These are phyloP conservation scores for Hypoxylon sp. DNA, from an alignment of 2,329 filamentous ascomycete genomes.

Conservation along the genomic window DNA sequence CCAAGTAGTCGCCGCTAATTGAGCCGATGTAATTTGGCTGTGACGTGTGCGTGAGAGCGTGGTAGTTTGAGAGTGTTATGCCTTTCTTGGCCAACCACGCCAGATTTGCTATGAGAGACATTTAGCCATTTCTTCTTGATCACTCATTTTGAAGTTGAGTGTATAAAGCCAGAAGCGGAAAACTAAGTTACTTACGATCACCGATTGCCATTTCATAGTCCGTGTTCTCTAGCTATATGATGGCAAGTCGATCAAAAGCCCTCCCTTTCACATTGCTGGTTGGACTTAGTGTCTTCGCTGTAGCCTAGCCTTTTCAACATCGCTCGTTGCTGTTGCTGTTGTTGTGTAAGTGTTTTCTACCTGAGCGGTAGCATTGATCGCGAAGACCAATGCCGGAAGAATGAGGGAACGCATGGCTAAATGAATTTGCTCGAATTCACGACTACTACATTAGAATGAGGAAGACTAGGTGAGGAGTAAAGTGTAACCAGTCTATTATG, in stretches of 20 bases:
- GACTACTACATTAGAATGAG: neutral
- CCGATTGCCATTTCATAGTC: conserved; percentile 74
- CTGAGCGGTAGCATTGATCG: conserved; percentile 42
- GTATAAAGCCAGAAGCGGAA: neutral
- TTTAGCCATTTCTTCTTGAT: conserved; percentile 27
- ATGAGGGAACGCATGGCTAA: conserved; percentile 47
- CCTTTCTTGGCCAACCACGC: conserved; percentile 72
- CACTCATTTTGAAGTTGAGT: conserved; percentile 7
- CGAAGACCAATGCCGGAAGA: conserved; percentile 46
- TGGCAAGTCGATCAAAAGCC: conserved; percentile 78
- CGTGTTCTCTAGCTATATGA: conserved; percentile 85
- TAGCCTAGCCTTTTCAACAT: conserved; percentile 71
- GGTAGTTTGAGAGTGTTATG: conserved; percentile 72
- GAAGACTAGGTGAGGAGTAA: neutral
- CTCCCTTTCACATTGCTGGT: conserved; percentile 77
- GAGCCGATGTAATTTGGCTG: conserved; percentile 82
- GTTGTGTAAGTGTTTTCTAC: conserved; percentile 62
- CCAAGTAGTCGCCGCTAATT: conserved; percentile 80
- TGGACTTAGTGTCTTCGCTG: conserved; percentile 71
- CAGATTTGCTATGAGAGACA: conserved; percentile 62
- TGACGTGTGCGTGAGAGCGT: conserved; percentile 78
- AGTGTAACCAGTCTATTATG: conserved; percentile 7
- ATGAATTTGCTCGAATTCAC: conserved; percentile 5
- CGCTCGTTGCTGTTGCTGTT: conserved; percentile 63
- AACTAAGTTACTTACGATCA: conserved; percentile 67